Conservation (phyloP, 208 protist species). For the Phytomonas sp. region DNA sequence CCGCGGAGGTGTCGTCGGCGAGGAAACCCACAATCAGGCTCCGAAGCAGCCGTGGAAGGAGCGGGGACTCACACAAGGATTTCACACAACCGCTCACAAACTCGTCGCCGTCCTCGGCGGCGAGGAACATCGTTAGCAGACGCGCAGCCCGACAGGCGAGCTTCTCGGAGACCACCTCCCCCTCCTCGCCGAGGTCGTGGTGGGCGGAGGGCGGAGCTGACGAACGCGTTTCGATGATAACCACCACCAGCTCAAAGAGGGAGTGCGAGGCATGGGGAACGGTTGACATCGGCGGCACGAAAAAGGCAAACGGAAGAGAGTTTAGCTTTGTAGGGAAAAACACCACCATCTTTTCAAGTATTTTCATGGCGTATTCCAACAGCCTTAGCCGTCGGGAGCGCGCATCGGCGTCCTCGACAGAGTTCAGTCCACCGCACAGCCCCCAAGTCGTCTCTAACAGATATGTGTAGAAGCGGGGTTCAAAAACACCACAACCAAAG, state of each 20-base stretch:
- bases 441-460: conserved; percentile 39
- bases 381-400: conserved; percentile 23
- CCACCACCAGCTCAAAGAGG: conserved; percentile 18
- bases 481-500: conserved; percentile 66
- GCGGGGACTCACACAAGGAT: conserved; percentile 11
- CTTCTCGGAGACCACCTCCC: conserved; percentile 41
- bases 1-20: conserved; percentile 30
- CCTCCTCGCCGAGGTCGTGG: conserved; percentile 26
- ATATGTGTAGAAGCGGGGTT: conserved; percentile 42
- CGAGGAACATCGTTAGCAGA: conserved; percentile 29
- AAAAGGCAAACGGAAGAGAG: conserved; percentile 32
- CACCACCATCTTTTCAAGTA: conserved; percentile 28
- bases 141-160: conserved; percentile 49
- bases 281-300: conserved; percentile 12
- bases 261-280: neutral
- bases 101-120: conserved; percentile 40
- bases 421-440: conserved; percentile 22
- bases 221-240: conserved; percentile 13
- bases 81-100: conserved; percentile 24
- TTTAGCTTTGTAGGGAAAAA: conserved; percentile 39
- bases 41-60: conserved; percentile 25
- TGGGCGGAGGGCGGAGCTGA: too few relatives aligned
- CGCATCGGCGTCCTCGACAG: neutral
- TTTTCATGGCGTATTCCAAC: conserved; percentile 69
- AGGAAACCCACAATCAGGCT: conserved; percentile 37